phyloP scores from a whole-genome alignment of 163 green algal species.

The Volvox carteri region DNA sequence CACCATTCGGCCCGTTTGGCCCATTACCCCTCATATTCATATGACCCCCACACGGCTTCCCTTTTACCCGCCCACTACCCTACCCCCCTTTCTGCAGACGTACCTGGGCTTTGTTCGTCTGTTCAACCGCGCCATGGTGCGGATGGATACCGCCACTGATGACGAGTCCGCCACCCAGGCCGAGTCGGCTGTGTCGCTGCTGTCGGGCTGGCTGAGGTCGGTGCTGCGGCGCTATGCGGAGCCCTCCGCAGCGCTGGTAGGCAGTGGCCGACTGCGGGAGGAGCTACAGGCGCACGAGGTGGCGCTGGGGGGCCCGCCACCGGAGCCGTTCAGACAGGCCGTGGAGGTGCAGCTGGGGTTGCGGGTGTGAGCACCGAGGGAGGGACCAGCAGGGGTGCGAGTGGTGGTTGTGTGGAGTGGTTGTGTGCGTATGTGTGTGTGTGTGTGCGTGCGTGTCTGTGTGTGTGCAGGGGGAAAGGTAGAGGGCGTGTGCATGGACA shows the following conservation, averaged over 20 bases:
- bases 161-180: background rate
- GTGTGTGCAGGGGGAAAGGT: too few relatives aligned
- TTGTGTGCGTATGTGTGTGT: too few relatives aligned
- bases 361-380: slow-evolving; percentile 20
- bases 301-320: slow-evolving; percentile 32
- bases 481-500: too few relatives aligned
- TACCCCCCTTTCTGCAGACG: slow-evolving; percentile 1
- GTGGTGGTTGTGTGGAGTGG: too few relatives aligned
- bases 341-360: slow-evolving; percentile 28
- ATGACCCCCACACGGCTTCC: too few relatives aligned
- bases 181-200: slow-evolving; percentile 3
- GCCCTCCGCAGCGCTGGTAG: slow-evolving; percentile 24
- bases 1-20: too few relatives aligned
- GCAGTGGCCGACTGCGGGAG: slow-evolving; percentile 49
- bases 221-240: slow-evolving; percentile 42
- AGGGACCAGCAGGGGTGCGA: too few relatives aligned
- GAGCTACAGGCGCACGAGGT: slow-evolving; percentile 16
- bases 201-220: slow-evolving; percentile 24
- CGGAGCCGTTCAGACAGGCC: slow-evolving; percentile 11
- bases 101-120: slow-evolving; percentile 50
- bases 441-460: too few relatives aligned
- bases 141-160: background rate
- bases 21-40: too few relatives aligned
- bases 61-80: too few relatives aligned
- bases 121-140: slow-evolving; percentile 38